phyloP scores from a whole-genome alignment of 1,139 yeast species.

The Hansenula lynferdii region DNA sequence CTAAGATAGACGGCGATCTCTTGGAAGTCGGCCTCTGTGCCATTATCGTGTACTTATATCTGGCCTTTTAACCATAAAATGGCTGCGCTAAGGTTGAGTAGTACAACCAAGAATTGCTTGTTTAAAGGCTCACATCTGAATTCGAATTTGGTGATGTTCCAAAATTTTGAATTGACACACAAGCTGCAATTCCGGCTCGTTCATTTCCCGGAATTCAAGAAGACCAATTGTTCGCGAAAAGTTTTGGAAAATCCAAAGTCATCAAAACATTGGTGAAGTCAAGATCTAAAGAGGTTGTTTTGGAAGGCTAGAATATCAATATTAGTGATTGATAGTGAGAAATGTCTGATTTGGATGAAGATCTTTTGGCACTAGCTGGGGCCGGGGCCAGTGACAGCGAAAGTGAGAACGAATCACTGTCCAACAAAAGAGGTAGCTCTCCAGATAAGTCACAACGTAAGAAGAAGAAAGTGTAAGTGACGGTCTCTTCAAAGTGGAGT shows the following conservation, averaged over 20 bases:
- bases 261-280: no score
- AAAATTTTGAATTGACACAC: no score
- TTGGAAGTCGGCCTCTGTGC: constrained; percentile 63
- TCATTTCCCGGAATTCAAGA: neutral
- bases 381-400: constrained; percentile 28
- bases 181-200: no score
- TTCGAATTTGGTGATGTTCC: no score
- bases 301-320: no score
- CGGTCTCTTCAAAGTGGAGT: no score
- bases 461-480: constrained; percentile 18
- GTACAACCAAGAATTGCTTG: no score
- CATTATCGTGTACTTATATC: constrained; percentile 4
- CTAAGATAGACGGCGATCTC: constrained; percentile 88
- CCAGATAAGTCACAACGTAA: constrained; percentile 16
- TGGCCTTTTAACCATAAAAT: neutral
- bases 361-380: constrained; percentile 87
- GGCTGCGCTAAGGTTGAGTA: neutral
- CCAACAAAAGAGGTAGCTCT: constrained; percentile 18
- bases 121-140: no score
- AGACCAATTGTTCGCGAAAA: no score
- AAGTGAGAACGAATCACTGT: constrained; percentile 21
- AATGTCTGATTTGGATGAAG: constrained; percentile 69
- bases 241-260: no score
- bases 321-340: neutral
- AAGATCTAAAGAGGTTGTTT: no score